Percentiles rank a stretch among this genome's conserved stretches.
These are phyloP conservation scores for Lotmaria passim DNA, from an alignment of 208 protist species.

Conservation along the genomic window DNA sequence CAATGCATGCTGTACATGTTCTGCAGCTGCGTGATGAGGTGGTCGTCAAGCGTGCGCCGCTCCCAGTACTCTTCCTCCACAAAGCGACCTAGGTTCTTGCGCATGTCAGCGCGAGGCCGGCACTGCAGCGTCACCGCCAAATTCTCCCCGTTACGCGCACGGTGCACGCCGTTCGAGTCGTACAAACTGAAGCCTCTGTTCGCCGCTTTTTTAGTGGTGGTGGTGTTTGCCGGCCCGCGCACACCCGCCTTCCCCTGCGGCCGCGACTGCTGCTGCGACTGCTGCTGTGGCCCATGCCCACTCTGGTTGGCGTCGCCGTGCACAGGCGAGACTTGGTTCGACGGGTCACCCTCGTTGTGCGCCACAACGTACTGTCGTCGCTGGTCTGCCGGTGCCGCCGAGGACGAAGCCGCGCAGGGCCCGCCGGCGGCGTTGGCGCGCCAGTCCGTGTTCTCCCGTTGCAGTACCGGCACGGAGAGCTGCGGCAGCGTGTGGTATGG, in stretches of 20 bases:
- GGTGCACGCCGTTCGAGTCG: neutral
- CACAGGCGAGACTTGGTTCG: slow-evolving; percentile 3
- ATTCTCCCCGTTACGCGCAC: neutral
- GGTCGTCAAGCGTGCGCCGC: slow-evolving; percentile 39
- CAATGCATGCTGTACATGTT: slow-evolving; percentile 19
- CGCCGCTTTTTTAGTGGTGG: neutral
- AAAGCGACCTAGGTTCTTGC: slow-evolving; percentile 44
- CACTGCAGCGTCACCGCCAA: slow-evolving; percentile 9
- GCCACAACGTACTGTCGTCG: neutral
- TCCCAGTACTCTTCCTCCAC: slow-evolving; percentile 55
- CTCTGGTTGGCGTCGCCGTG: slow-evolving; percentile 8
- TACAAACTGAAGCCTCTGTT: neutral
- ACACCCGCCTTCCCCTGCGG: neutral
- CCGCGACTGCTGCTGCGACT: slow-evolving; percentile 2
- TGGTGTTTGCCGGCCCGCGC: neutral
- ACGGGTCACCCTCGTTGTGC: neutral
- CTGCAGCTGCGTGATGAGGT: slow-evolving; percentile 45
- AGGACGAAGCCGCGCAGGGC: neutral
- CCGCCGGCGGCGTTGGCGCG: neutral
- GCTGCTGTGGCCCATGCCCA: neutral
- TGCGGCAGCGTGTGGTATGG: slow-evolving; percentile 18
- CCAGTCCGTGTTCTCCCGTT: slow-evolving; percentile 42
- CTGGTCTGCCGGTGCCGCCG: neutral
- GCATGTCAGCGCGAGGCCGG: slow-evolving; percentile 9
- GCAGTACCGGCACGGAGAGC: slow-evolving; percentile 12